Percentiles rank a stretch among this genome's conserved stretches.
These are phyloP conservation scores for Saccharum officinarum DNA, from an alignment of 176 grass and related monocot genomes.

Conservation along the genomic window DNA sequence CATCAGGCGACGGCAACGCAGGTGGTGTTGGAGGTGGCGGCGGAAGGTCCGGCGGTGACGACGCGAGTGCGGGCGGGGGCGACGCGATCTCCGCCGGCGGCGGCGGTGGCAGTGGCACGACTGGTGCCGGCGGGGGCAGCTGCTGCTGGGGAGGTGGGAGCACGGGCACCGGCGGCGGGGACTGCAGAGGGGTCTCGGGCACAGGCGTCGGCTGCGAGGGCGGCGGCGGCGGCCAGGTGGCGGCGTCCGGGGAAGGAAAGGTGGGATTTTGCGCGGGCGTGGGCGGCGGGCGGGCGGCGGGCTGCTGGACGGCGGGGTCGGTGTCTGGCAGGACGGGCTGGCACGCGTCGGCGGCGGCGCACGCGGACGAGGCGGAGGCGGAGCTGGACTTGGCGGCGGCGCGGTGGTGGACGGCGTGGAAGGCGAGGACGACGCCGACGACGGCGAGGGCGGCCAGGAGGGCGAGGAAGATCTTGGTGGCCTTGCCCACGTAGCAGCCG, in stretches of 20 bases:
- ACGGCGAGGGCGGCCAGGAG: conserved; percentile 55
- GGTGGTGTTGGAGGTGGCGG: background rate
- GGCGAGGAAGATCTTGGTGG: conserved; percentile 89
- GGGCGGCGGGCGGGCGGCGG: conserved; percentile 11
- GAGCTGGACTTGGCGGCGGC: conserved; percentile 27
- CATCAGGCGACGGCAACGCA: background rate
- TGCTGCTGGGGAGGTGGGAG: background rate
- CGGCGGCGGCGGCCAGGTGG: background rate
- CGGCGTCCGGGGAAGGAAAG: conserved; percentile 30
- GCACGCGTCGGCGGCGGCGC: conserved; percentile 27
- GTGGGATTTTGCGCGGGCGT: conserved; percentile 23
- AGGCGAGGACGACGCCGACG: conserved; percentile 55
- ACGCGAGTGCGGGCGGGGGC: background rate
- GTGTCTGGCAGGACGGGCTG: conserved; percentile 39
- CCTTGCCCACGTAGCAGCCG: conserved; percentile 88
- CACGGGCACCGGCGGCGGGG: background rate
- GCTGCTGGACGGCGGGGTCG: background rate
- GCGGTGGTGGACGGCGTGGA: conserved; percentile 48
- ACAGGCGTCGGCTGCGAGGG: background rate
- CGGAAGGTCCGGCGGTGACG: background rate
- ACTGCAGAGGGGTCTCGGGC: background rate
- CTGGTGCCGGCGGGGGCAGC: background rate
- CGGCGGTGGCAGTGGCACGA: background rate
- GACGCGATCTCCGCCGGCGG: background rate
- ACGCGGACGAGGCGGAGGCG: background rate